Base-by-base conservation (phyloP, 2,329 filamentous ascomycete species). In the Fusarium floridanum region DNA sequence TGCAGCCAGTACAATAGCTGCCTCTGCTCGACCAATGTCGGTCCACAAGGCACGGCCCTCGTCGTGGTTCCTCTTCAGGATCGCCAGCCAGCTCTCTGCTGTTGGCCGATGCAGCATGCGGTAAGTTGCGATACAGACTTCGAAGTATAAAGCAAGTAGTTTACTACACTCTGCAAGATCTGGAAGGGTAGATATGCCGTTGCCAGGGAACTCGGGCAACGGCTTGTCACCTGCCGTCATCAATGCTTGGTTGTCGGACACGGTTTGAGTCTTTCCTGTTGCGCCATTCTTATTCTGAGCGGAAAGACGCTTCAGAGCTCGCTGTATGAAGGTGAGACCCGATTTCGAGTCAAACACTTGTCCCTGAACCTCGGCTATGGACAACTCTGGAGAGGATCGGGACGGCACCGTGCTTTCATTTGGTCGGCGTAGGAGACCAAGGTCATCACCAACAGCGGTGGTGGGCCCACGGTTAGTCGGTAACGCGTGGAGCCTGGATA, bases 101-200 rank as follows among this genome's bases (percentile, higher is more conserved):
- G 86, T 88, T 0, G 87, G 87, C 0, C 88, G 82, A 74, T 91
- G 88, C 22, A 91, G 76, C 66, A 91, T 89, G 5, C 89, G 85
- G 72, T 91, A 90, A 0, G 89, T 91, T 1, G 89, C 88, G 22
- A 90, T 88, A 8, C 88, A 89, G 66, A 88, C 89, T 56, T 91
- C 89, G 70, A 91, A 91, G 64, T 91, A 91, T 8, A 89, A 81
- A 9, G 84, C 82, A 6, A 91, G 80, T 3, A 90, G 43, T 1
- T 70, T 62, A 5, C 68, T 72, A 0, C 78, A 66, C 8, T 82
- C 82, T 1, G 80, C 77, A 8, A 82, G 80, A 53, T 85, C 64
- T 6, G 84, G 83, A 63, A 90, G 64, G 57, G 82, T 69, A 69
- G 86, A 80, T 5, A 79, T 76, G 6, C 77, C 71, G 29, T 82